phyloP scores from a whole-genome alignment of 2,329 filamentous ascomycete species.

The Aspergillus sp. region DNA sequence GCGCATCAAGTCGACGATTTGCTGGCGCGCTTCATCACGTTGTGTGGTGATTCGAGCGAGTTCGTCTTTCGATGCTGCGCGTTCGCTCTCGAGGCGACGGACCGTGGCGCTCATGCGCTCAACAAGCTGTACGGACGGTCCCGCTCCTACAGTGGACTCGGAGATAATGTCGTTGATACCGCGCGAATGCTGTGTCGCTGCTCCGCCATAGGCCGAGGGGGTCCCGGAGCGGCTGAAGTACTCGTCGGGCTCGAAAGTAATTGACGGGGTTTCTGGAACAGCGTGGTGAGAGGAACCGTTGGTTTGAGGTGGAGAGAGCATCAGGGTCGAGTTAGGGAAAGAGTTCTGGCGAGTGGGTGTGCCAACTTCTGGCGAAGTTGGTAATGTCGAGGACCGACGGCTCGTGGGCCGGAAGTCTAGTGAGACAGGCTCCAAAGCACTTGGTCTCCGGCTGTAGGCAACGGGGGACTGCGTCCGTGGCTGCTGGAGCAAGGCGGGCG shows the following conservation, averaged over 20 bases:
- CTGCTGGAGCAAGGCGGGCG: conserved; percentile 40
- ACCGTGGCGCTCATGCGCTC: conserved; percentile 95
- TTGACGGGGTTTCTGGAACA: conserved; percentile 35
- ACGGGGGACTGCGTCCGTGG: conserved; percentile 45
- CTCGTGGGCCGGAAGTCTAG: conserved; percentile 42
- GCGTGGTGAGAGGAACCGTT: conserved; percentile 23
- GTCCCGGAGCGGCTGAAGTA: conserved; percentile 41
- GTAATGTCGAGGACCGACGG: conserved; percentile 44
- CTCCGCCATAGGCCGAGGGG: conserved; percentile 42
- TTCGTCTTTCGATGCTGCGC: conserved; percentile 85
- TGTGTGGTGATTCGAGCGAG: conserved; percentile 77
- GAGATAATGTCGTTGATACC: conserved; percentile 83
- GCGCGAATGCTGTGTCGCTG: conserved; percentile 47
- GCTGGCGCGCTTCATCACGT: conserved; percentile 84
- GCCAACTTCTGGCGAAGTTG: conserved; percentile 39
- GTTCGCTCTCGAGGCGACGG: conserved; percentile 85
- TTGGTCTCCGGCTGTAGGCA: conserved; percentile 43
- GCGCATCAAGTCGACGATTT: conserved; percentile 88
- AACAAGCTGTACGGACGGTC: conserved; percentile 90
- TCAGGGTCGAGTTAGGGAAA: conserved; percentile 33
- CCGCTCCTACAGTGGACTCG: conserved; percentile 84
- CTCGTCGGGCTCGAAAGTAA: conserved; percentile 52
- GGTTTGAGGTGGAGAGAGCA: conserved; percentile 32
- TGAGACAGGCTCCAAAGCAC: conserved; percentile 42
- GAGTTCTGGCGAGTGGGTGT: conserved; percentile 52